Evolutionary conservation across 2,329 filamentous ascomycete genomes (phyloP).

Genomic region (Aureobasidium melanogenum): DNA sequence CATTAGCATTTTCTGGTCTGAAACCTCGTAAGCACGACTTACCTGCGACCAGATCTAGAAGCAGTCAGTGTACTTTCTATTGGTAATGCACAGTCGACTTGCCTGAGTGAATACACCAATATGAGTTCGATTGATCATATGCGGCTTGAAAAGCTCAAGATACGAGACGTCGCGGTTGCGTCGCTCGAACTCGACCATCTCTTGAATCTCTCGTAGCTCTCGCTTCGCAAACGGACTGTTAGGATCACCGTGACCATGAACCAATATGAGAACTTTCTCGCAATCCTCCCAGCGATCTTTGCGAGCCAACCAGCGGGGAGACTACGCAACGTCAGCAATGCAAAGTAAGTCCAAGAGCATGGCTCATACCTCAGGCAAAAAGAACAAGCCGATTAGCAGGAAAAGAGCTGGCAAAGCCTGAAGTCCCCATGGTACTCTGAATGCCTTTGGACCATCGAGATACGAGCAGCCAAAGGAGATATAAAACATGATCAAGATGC

Average conservation of each 20-base stretch:
- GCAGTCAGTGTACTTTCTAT: not conserved
- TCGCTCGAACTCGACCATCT: slow-evolving; percentile 61
- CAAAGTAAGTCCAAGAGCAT: not conserved
- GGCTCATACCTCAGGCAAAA: not conserved
- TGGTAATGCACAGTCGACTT: slow-evolving; percentile 49
- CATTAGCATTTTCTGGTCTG: not conserved
- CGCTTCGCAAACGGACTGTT: slow-evolving; percentile 47
- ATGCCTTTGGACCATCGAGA: slow-evolving; percentile 49
- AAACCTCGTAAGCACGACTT: not conserved
- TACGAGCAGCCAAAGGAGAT: slow-evolving; percentile 45
- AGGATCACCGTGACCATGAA: slow-evolving; percentile 31
- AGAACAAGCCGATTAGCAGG: slow-evolving; percentile 23
- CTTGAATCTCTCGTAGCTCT: slow-evolving; percentile 64
- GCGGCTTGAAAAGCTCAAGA: slow-evolving; percentile 61
- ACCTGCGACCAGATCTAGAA: not conserved
- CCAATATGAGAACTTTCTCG: slow-evolving; percentile 31
- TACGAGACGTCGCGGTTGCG: slow-evolving; percentile 61
- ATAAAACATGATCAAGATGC: slow-evolving; percentile 59
- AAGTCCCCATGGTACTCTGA: slow-evolving; percentile 53
- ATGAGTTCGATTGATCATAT: slow-evolving; percentile 63
- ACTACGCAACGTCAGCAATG: slow-evolving; percentile 33
- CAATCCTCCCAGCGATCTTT: slow-evolving; percentile 38
- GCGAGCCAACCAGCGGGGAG: slow-evolving; percentile 37
- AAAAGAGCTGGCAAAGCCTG: slow-evolving; percentile 37
- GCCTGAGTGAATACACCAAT: slow-evolving; percentile 67